Conservation (phyloP, 768 basidiomycete genomes). For the Lentinula raphanica region DNA sequence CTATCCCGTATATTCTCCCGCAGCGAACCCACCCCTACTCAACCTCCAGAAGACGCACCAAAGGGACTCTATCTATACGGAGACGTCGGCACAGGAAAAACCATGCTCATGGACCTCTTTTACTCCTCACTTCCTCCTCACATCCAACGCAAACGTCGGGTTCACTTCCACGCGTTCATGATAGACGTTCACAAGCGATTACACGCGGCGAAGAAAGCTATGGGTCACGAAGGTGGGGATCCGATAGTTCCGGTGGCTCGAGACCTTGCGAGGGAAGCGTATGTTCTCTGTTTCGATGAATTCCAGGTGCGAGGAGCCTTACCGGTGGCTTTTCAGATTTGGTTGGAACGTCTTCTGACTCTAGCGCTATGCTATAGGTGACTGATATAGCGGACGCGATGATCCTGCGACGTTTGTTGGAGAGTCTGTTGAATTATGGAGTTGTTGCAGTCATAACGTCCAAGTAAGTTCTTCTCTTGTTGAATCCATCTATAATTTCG, state of each 20-base stretch:
- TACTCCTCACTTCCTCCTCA: constrained; percentile 72
- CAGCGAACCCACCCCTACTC: constrained; percentile 28
- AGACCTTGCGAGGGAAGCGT: constrained; percentile 79
- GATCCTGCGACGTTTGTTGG: constrained; percentile 88
- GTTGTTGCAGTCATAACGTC: constrained; percentile 96
- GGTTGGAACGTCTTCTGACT: too few relatives aligned
- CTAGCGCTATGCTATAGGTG: too few relatives aligned
- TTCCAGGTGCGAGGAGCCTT: constrained; percentile 72
- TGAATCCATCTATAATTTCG: too few relatives aligned
- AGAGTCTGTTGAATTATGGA: constrained; percentile 79
- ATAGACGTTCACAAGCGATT: constrained; percentile 94
- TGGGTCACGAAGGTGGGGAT: constrained; percentile 69
- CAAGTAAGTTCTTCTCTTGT: constrained; percentile 74
- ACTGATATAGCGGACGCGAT: constrained; percentile 98
- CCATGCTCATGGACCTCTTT: constrained; percentile 99
- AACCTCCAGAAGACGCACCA: constrained; percentile 53
- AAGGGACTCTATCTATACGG: constrained; percentile 94
- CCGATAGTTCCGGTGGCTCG: constrained; percentile 84
- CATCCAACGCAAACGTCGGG: constrained; percentile 71
- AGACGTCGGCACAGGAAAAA: constrained; percentile 95
- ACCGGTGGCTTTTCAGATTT: neutral
- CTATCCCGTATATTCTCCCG: constrained; percentile 43
- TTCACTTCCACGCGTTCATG: constrained; percentile 99
- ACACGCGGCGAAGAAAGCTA: constrained; percentile 71
- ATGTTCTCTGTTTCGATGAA: constrained; percentile 93